phyloP scores from a whole-genome alignment of 2,329 filamentous ascomycete species.

The Apiospora malaysiana region DNA sequence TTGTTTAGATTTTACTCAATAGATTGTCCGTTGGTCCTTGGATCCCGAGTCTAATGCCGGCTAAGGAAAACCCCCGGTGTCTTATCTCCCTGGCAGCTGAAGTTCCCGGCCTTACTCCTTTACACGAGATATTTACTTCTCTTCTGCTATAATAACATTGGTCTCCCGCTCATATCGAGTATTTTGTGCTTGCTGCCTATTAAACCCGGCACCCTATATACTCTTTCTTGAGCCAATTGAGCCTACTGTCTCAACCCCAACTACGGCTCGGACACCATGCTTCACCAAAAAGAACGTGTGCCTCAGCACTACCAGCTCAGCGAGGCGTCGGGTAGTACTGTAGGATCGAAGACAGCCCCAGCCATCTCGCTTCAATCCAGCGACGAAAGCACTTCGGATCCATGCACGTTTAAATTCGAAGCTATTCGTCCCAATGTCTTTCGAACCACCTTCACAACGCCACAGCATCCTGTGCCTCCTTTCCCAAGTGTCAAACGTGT shows the following conservation, averaged over 20 bases:
- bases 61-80: neutral
- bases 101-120: neutral
- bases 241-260: neutral
- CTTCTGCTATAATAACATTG: neutral
- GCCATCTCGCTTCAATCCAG: slow-evolving; percentile 49
- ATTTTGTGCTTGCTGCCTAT: neutral
- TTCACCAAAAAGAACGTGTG: slow-evolving; percentile 31
- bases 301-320: slow-evolving; percentile 36
- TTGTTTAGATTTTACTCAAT: neutral
- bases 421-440: slow-evolving; percentile 67
- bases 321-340: slow-evolving; percentile 14
- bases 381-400: slow-evolving; percentile 39
- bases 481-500: slow-evolving; percentile 64
- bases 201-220: neutral
- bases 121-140: neutral
- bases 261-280: slow-evolving; percentile 26
- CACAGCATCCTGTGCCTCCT: slow-evolving; percentile 67
- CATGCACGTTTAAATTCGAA: slow-evolving; percentile 67
- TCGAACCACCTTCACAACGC: slow-evolving; percentile 69
- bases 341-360: slow-evolving; percentile 27
- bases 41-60: neutral
- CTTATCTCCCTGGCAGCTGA: neutral
- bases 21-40: neutral
- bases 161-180: neutral
- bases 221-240: neutral